Evolutionary conservation across 1,284 basidiomycete genomes (phyloP).

Genomic region (Gomphus sp.): DNA sequence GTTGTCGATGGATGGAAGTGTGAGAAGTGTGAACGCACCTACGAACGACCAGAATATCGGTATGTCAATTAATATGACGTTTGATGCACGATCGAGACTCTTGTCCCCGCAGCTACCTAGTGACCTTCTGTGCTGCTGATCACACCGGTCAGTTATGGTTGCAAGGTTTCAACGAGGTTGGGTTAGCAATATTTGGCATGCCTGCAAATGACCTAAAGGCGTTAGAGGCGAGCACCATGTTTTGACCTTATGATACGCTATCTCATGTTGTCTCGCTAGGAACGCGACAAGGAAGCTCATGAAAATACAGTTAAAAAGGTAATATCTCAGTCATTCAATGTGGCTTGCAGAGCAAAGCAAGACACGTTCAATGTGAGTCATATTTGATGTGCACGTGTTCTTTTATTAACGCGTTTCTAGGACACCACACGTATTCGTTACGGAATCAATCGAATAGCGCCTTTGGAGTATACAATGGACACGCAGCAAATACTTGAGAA

Average conservation of each 20-base stretch:
- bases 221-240: slow-evolving; percentile 38
- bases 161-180: slow-evolving; percentile 93
- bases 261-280: slow-evolving; percentile 28
- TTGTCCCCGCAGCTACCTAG: slow-evolving; percentile 30
- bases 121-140: slow-evolving; percentile 85
- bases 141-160: slow-evolving; percentile 88
- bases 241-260: neutral
- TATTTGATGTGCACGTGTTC: neutral
- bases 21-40: slow-evolving; percentile 85
- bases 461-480: slow-evolving; percentile 70
- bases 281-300: slow-evolving; percentile 57
- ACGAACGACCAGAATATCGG: slow-evolving; percentile 75
- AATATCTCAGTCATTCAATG: slow-evolving; percentile 68
- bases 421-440: slow-evolving; percentile 76
- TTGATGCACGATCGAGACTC: neutral
- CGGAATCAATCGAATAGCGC: slow-evolving; percentile 59
- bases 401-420: slow-evolving; percentile 27
- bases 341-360: slow-evolving; percentile 82
- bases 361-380: slow-evolving; percentile 75
- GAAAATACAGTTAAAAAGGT: slow-evolving; percentile 57
- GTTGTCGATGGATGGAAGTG: slow-evolving; percentile 74
- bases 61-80: slow-evolving; percentile 26
- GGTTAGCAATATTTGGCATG: slow-evolving; percentile 68
- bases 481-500: slow-evolving; percentile 50
- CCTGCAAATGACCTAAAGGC: slow-evolving; percentile 73